Percentiles rank a stretch among this genome's conserved stretches.
Evolutionary conservation across 257 asterid genomes (phyloP).

Genomic region (Penstemon barbatus): DNA sequence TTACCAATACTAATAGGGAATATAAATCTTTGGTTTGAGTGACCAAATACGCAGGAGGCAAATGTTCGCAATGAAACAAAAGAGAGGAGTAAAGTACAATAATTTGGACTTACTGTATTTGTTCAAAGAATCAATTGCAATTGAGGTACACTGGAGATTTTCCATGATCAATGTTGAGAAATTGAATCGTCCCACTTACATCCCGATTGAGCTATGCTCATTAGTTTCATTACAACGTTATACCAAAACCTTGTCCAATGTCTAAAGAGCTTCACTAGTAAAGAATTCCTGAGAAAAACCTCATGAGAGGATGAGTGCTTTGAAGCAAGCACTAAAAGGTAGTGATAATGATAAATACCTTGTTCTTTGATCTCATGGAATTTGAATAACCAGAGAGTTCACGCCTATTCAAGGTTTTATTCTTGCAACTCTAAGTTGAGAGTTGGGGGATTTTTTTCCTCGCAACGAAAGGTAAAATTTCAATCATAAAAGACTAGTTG

Average conservation of each 20-base stretch:
- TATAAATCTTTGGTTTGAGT: slow-evolving; percentile 63
- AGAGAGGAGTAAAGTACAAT: slow-evolving; percentile 30
- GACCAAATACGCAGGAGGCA: slow-evolving; percentile 53
- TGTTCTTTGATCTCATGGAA: slow-evolving; percentile 50
- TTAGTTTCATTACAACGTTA: slow-evolving; percentile 72
- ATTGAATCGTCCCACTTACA: slow-evolving; percentile 58
- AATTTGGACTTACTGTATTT: slow-evolving; percentile 48
- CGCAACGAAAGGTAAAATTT: slow-evolving; percentile 74
- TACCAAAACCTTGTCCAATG: slow-evolving; percentile 53
- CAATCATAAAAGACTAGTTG: slow-evolving; percentile 55
- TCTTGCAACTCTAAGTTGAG: slow-evolving; percentile 60
- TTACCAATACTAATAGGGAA: slow-evolving; percentile 45
- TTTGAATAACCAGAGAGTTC: slow-evolving; percentile 50
- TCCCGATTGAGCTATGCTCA: slow-evolving; percentile 70
- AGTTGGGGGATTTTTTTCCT: slow-evolving; percentile 55
- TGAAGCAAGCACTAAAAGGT: slow-evolving; percentile 43
- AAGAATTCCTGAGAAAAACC: slow-evolving; percentile 80
- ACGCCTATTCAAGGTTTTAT: slow-evolving; percentile 63
- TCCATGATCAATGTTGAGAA: slow-evolving; percentile 74
- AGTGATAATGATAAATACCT: slow-evolving; percentile 56
- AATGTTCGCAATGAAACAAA: slow-evolving; percentile 50
- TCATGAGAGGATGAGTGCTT: slow-evolving; percentile 53
- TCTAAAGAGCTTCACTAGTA: slow-evolving; percentile 70
- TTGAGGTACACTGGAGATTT: slow-evolving; percentile 42
- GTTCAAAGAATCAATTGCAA: slow-evolving; percentile 30